A percentile compares a stretch with the other conserved stretches of the same genome.
phyloP scores from a whole-genome alignment of 768 basidiomycete genomes.

The Phanerodontia chrysosporium region DNA sequence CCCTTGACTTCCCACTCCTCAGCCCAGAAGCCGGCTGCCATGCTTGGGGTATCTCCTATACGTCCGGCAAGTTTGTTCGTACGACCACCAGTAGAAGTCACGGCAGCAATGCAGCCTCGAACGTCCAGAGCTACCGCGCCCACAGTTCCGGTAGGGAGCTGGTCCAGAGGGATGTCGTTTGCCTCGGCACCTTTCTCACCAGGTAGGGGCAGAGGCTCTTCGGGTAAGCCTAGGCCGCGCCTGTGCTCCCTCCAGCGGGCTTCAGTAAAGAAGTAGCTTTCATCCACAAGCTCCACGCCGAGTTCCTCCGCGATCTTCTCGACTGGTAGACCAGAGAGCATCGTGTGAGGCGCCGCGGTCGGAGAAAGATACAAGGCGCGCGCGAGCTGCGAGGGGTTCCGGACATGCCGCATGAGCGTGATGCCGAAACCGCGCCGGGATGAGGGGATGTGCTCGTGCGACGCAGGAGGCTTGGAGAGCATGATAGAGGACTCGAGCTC shows the following conservation, averaged over 20 bases:
- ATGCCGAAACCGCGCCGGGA: conserved; percentile 60
- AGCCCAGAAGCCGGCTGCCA: conserved; percentile 82
- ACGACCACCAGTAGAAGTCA: conserved; percentile 78
- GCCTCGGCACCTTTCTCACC: background rate
- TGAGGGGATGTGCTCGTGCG: conserved; percentile 54
- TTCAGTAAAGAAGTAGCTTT: conserved; percentile 76
- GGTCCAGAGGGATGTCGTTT: conserved; percentile 39
- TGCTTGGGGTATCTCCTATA: conserved; percentile 77
- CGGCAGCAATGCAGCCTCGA: conserved; percentile 64
- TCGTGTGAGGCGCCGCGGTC: conserved; percentile 54
- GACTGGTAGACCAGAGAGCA: conserved; percentile 63
- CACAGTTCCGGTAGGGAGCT: conserved; percentile 73
- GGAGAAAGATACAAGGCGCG: conserved; percentile 71
- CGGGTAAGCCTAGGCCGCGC: conserved; percentile 68
- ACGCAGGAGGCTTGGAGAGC: conserved; percentile 71
- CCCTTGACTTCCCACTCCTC: conserved; percentile 59
- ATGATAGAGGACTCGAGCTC: conserved; percentile 81
- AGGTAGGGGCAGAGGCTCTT: conserved; percentile 47
- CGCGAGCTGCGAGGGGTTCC: conserved; percentile 71
- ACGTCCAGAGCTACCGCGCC: conserved; percentile 80
- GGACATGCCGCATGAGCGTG: conserved; percentile 60
- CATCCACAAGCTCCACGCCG: conserved; percentile 58
- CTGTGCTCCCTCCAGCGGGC: conserved; percentile 75
- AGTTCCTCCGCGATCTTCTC: conserved; percentile 54
- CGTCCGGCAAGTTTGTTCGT: conserved; percentile 84